These are phyloP conservation scores for Arctium lappa DNA, from an alignment of 129 eudicot genomes.

Conservation along the genomic window DNA sequence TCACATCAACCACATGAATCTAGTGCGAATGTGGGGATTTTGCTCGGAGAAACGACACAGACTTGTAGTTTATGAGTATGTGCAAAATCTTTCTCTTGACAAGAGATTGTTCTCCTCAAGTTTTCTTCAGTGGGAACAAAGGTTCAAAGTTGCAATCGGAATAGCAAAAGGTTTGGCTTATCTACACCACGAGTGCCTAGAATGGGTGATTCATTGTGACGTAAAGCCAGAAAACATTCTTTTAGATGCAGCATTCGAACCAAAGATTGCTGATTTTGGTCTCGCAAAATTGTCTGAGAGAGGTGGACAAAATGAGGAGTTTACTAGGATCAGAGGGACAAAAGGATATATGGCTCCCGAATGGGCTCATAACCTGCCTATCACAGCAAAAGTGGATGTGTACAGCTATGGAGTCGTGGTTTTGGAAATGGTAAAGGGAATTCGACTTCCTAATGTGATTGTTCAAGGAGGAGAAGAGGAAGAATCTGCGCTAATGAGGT, in stretches of 20 bases:
- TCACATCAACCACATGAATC: slow-evolving; percentile 53
- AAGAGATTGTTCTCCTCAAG: background rate
- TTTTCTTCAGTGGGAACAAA: background rate
- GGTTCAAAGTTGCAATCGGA: background rate
- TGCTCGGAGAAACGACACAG: slow-evolving; percentile 10
- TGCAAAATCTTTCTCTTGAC: background rate
- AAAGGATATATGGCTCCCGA: slow-evolving; percentile 33
- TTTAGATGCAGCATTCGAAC: slow-evolving; percentile 13
- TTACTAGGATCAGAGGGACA: slow-evolving; percentile 39
- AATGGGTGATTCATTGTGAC: slow-evolving; percentile 56
- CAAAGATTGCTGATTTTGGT: slow-evolving; percentile 53
- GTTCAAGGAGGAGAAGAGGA: slow-evolving; percentile 14
- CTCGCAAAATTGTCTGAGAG: slow-evolving; percentile 43
- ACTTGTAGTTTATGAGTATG: background rate
- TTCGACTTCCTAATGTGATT: slow-evolving; percentile 14
- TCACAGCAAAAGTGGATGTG: slow-evolving; percentile 55
- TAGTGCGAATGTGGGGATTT: slow-evolving; percentile 62
- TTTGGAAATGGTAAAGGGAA: background rate
- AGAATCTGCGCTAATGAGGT: slow-evolving; percentile 8
- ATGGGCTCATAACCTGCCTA: slow-evolving; percentile 33
- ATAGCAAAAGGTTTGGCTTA: background rate
- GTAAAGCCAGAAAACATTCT: slow-evolving; percentile 41
- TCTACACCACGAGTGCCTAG: slow-evolving; percentile 36
- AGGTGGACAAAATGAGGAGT: slow-evolving; percentile 18
- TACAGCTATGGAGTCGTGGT: slow-evolving; percentile 18